Evolutionary conservation across 1,284 basidiomycete species (phyloP).

Genomic region (Coniferiporia weirii): DNA sequence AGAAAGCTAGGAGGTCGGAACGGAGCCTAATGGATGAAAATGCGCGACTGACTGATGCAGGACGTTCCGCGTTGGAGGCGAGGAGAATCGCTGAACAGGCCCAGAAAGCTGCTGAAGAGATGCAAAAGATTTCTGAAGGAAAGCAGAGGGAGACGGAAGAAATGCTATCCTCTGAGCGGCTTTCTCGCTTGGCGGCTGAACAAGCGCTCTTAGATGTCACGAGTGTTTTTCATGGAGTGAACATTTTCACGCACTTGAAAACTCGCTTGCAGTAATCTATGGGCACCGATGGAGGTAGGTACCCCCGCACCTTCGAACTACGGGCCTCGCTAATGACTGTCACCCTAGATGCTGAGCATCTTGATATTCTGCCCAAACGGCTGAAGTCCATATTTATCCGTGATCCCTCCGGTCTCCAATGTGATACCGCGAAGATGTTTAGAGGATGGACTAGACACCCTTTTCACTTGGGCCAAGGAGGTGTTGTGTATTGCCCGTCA

Average conservation of each 20-base stretch:
- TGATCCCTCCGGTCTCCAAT: too few species aligned
- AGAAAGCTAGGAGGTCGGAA: not conserved
- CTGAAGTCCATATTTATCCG: too few species aligned
- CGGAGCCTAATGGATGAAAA: not conserved
- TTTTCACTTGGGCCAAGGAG: too few species aligned
- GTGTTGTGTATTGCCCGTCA: too few species aligned
- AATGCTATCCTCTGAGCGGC: not conserved
- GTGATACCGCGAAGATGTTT: too few species aligned
- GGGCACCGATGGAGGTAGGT: too few species aligned
- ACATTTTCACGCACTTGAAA: not conserved
- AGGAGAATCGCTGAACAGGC: not conserved
- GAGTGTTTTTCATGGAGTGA: not conserved
- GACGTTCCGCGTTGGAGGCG: not conserved
- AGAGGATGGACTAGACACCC: too few species aligned
- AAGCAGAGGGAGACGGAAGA: not conserved
- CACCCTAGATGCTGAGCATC: too few species aligned
- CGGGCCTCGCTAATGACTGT: too few species aligned
- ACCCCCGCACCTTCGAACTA: too few species aligned
- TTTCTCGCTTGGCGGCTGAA: conserved; percentile 1
- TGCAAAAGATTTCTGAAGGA: not conserved
- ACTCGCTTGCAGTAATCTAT: not conserved
- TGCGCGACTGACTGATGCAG: not conserved
- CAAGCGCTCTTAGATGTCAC: not conserved
- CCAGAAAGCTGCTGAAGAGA: not conserved
- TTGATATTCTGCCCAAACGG: too few species aligned